A percentile compares a stretch with the other conserved stretches of the same genome.
phyloP scores from a whole-genome alignment of 306 rosid genomes.

The Mimosa pudica region DNA sequence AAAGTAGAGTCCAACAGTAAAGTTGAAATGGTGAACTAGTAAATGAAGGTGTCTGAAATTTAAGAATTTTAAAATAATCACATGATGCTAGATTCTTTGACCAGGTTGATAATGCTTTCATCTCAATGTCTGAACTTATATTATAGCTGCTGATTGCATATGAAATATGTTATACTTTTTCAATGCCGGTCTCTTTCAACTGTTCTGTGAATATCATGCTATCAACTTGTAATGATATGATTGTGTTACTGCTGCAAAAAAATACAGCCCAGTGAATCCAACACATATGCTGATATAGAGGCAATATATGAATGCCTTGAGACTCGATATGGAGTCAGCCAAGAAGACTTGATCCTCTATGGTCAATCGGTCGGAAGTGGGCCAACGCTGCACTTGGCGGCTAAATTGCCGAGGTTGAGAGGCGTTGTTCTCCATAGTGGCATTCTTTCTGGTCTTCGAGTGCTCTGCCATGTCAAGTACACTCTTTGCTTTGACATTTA shows the following conservation, averaged over 20 bases:
- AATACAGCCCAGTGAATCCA: constrained; percentile 90
- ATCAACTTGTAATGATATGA: constrained; percentile 1
- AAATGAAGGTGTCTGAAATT: background rate
- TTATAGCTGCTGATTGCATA: background rate
- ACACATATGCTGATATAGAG: constrained; percentile 95
- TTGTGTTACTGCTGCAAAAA: constrained; percentile 13
- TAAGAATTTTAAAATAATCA: background rate
- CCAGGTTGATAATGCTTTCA: constrained; percentile 23
- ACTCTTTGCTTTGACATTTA: constrained; percentile 89
- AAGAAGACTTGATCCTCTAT: constrained; percentile 89
- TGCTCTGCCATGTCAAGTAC: constrained; percentile 91
- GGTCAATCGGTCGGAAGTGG: constrained; percentile 99
- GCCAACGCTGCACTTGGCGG: constrained; percentile 93
- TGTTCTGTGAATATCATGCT: background rate
- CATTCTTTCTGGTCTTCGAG: constrained; percentile 93
- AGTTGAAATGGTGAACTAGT: background rate
- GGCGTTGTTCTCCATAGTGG: constrained; percentile 96
- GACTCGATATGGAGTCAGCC: constrained; percentile 89
- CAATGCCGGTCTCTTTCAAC: background rate
- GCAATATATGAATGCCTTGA: constrained; percentile 95
- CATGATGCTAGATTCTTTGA: constrained; percentile 8
- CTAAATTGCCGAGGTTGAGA: constrained; percentile 88
- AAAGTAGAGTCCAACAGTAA: background rate
- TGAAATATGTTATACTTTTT: background rate
- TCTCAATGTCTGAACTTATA: constrained; percentile 3